Conservation (phyloP, 495 filamentous ascomycete genomes). For the Hypoxylon trugodes region DNA sequence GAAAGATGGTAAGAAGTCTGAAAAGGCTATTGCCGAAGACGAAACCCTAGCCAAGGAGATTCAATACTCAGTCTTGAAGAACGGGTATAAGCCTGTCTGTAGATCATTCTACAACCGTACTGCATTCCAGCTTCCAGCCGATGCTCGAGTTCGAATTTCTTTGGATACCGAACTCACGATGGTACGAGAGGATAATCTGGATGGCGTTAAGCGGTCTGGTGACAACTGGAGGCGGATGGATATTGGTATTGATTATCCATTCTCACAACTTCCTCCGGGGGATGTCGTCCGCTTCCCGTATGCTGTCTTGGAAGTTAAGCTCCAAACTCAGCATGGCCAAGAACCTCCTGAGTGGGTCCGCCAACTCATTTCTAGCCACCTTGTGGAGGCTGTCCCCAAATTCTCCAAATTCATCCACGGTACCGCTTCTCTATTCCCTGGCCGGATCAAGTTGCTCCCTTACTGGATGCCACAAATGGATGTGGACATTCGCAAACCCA, state of each 20-base stretch:
- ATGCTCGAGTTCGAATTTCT: slow-evolving; percentile 95
- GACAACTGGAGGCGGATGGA: slow-evolving; percentile 97
- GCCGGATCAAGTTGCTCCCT: slow-evolving; percentile 87
- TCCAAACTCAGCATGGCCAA: slow-evolving; percentile 97
- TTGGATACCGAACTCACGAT: slow-evolving; percentile 96
- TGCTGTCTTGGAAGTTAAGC: slow-evolving; percentile 94
- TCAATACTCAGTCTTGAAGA: slow-evolving; percentile 88
- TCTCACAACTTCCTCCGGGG: slow-evolving; percentile 82
- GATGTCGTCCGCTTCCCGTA: slow-evolving; percentile 95
- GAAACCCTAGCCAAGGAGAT: slow-evolving; percentile 91
- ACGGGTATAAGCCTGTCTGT: slow-evolving; percentile 83
- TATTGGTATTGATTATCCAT: slow-evolving; percentile 96
- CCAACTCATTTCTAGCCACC: slow-evolving; percentile 87
- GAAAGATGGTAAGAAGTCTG: slow-evolving; percentile 90
- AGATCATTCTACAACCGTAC: slow-evolving; percentile 97
- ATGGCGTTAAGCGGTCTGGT: slow-evolving; percentile 77
- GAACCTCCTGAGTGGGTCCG: slow-evolving; percentile 97
- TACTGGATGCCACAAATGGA: slow-evolving; percentile 99
- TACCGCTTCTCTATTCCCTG: slow-evolving; percentile 83
- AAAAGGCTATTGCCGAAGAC: slow-evolving; percentile 86
- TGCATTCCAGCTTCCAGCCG: slow-evolving; percentile 95
- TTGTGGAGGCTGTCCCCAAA: slow-evolving; percentile 97
- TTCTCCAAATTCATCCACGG: slow-evolving; percentile 99
- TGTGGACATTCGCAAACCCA: slow-evolving; percentile 94
- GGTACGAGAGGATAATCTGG: slow-evolving; percentile 93